Base-by-base conservation (phyloP, 2,329 filamentous ascomycete genomes). In the Trichoderma asperellum region DNA sequence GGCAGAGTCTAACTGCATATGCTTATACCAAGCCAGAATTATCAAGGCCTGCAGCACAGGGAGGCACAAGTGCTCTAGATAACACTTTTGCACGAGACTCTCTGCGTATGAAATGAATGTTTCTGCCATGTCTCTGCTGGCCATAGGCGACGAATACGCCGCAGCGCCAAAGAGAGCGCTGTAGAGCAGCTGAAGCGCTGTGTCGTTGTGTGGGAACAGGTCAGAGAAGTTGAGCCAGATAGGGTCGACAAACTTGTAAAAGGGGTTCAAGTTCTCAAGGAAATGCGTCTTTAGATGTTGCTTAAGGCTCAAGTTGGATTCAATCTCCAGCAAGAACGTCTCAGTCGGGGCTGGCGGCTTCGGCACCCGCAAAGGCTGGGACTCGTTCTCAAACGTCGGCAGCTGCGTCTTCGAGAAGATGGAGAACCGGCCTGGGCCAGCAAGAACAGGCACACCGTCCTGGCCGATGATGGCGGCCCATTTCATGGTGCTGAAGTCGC, bases 171-270 rank as follows among this genome's bases (percentile, higher is more conserved):
- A 69, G 16, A 69, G 49, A 21, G 59, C 58, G 21, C 59, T 58
- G 32, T 69, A 69, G 2, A 69, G 67, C 37, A 69, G 53, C 59
- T 69, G 67, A 52, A 69, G 40, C 2, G 67, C 67, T 4, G 67
- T 69, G 12, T 69, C 67, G 43, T 69, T 69, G 32, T 69, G 58
- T 4, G 59, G 67, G 24, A 69, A 69, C 10, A 69, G 21, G 43
- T 69, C 67, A 2, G 67, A 56, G 52, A 69, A 69, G 52, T 69
- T 57, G 37, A 69, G 67, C 67, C 67, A 69, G 24, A 53, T n/a
- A 2, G 67, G 67, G n/a, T 69, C 67, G 32, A 69, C 60, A 32
- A 69, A 69, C 32, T 63, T 63, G 29, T 69, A 69, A 16, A 56
- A 69, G 4, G 52, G 40, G 2, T 69, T 69, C 16, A 69, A 24